A percentile compares a stretch with the other conserved stretches of the same genome.
Conservation (phyloP, 2,329 filamentous ascomycete species). For the Clarireedia monteithiana region DNA sequence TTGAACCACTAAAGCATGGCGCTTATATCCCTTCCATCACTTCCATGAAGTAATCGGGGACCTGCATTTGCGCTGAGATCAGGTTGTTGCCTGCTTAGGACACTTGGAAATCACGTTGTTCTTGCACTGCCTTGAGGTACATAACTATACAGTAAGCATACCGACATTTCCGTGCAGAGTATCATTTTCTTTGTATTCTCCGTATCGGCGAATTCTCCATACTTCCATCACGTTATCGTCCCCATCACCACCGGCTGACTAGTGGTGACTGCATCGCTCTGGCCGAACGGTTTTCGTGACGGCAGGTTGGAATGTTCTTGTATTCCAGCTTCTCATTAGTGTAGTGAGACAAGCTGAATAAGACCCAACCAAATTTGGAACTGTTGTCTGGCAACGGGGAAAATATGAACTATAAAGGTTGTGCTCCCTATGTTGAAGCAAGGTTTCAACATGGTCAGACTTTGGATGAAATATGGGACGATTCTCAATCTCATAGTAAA, state of each 20-base stretch:
- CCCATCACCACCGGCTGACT: not conserved
- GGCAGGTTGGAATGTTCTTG: not conserved
- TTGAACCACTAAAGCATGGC: not conserved
- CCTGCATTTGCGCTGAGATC: not conserved
- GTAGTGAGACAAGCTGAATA: slow-evolving; percentile 5
- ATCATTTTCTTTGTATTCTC: slow-evolving; percentile 3
- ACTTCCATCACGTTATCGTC: not conserved
- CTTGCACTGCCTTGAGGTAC: not conserved
- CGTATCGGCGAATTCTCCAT: slow-evolving; percentile 6
- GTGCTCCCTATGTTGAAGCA: slow-evolving; percentile 3
- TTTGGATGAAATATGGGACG: slow-evolving; percentile 1
- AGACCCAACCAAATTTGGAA: not conserved
- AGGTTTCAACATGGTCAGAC: not conserved
- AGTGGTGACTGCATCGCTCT: too few relatives aligned
- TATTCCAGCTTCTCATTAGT: not conserved
- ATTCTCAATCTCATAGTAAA: not conserved
- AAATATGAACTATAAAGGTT: slow-evolving; percentile 9
- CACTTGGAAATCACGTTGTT: not conserved
- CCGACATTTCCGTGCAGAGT: too few relatives aligned
- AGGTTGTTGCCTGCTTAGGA: not conserved
- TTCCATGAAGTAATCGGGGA: not conserved
- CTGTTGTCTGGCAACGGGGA: not conserved
- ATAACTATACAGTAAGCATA: too few relatives aligned
- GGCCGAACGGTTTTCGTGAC: not conserved
- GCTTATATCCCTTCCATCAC: not conserved